Evolutionary conservation across 805 yeast genomes (phyloP).

Genomic region (Sungouiella thailandica): DNA sequence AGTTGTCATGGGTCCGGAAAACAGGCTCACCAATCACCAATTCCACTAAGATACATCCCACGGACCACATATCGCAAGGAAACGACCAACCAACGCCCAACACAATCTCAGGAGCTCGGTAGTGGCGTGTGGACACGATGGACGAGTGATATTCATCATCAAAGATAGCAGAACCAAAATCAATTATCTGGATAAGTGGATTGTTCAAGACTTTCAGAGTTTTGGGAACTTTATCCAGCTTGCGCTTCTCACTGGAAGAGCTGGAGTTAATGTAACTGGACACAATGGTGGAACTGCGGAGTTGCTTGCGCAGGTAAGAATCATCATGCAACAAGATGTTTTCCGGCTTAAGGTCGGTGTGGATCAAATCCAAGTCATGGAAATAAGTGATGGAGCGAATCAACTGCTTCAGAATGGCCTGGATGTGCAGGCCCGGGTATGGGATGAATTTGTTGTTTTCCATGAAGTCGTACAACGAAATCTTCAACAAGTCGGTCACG

Average conservation of each 20-base stretch:
- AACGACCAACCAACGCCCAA: constrained; percentile 95
- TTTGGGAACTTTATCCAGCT: constrained; percentile 25
- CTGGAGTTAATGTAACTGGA: constrained; percentile 27
- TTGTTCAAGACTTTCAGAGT: constrained; percentile 52
- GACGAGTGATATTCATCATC: constrained; percentile 90
- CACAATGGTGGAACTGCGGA: constrained; percentile 29
- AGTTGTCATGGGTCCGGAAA: constrained; percentile 90
- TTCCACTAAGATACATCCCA: constrained; percentile 91
- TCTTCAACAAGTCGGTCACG: constrained; percentile 82
- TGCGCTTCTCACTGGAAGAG: constrained; percentile 7
- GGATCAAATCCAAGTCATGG: constrained; percentile 86
- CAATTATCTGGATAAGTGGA: constrained; percentile 85
- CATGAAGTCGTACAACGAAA: constrained; percentile 85
- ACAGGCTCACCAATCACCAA: constrained; percentile 90
- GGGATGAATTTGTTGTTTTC: constrained; percentile 77
- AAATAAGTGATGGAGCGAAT: constrained; percentile 80
- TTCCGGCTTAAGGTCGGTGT: constrained; percentile 96
- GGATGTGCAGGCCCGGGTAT: constrained; percentile 93
- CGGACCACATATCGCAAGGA: constrained; percentile 96
- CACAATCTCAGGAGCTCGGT: constrained; percentile 95
- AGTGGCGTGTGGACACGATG: constrained; percentile 91
- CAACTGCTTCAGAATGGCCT: constrained; percentile 80
- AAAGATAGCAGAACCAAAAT: constrained; percentile 95
- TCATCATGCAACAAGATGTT: constrained; percentile 70
- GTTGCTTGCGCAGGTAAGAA: constrained; percentile 35